These are phyloP conservation scores for Nakazawaea pomicola DNA, from an alignment of 805 yeast genomes.

Conservation along the genomic window DNA sequence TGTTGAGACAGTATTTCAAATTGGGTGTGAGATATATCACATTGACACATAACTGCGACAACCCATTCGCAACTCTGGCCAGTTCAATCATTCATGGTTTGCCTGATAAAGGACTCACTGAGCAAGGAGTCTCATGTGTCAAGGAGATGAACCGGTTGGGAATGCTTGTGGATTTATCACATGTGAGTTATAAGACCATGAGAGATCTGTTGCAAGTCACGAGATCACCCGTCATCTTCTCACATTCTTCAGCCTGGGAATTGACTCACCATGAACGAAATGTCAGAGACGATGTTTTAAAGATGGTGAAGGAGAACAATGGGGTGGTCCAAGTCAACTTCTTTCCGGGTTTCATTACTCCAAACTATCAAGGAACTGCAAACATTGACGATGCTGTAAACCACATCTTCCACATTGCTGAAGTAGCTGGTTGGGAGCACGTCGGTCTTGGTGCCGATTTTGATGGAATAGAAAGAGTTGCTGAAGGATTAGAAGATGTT, in stretches of 20 bases:
- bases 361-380: conserved; percentile 16
- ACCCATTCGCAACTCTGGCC: conserved; percentile 44
- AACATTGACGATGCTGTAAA: conserved; percentile 39
- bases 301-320: conserved; percentile 28
- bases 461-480: conserved; percentile 42
- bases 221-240: conserved; percentile 37
- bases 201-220: conserved; percentile 32
- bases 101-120: conserved; percentile 36
- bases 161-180: conserved; percentile 44
- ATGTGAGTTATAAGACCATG: conserved; percentile 43
- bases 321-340: conserved; percentile 42
- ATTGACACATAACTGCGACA: conserved; percentile 42
- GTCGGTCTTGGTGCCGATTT: conserved; percentile 44
- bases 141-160: conserved; percentile 45
- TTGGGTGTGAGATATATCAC: conserved; percentile 43
- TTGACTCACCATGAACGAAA: conserved; percentile 33
- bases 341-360: conserved; percentile 30
- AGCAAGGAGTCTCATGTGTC: conserved; percentile 33
- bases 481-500: conserved; percentile 40
- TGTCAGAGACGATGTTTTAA: conserved; percentile 37
- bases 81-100: conserved; percentile 35
- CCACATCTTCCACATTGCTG: conserved; percentile 34
- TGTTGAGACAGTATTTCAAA: conserved; percentile 35
- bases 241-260: conserved; percentile 35
- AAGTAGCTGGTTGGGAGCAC: conserved; percentile 39